Percentiles rank a stretch among this genome's conserved stretches.
Evolutionary conservation across 2,329 filamentous ascomycete species (phyloP).

Genomic region (Alternaria metachromatica): DNA sequence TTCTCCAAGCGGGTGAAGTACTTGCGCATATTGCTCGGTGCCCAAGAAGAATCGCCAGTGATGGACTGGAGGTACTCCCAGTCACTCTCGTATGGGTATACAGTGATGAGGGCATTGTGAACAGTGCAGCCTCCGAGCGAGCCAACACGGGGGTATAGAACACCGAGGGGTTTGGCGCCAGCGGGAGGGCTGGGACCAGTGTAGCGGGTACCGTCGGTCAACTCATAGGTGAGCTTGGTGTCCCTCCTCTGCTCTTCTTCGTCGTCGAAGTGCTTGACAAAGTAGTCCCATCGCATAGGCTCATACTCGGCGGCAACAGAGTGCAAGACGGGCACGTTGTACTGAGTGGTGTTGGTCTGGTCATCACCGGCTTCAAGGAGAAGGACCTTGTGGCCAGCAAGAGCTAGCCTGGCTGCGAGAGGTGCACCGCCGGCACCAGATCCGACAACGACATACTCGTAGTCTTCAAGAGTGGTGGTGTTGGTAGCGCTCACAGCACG

Average conservation of each 20-base stretch:
- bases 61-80: conserved; percentile 63
- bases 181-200: conserved; percentile 60
- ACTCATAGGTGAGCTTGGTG: conserved; percentile 60
- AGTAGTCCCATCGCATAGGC: conserved; percentile 66
- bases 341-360: conserved; percentile 55
- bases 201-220: conserved; percentile 49
- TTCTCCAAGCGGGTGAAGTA: conserved; percentile 63
- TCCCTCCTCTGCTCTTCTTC: conserved; percentile 58
- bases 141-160: conserved; percentile 63
- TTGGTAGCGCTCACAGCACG: conserved; percentile 20
- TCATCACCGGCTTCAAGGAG: conserved; percentile 67
- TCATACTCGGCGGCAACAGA: conserved; percentile 62
- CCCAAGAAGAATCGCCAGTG: conserved; percentile 66
- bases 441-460: conserved; percentile 68
- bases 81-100: conserved; percentile 64
- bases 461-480: conserved; percentile 38
- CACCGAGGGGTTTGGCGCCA: conserved; percentile 59
- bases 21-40: conserved; percentile 65
- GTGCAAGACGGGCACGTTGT: conserved; percentile 60
- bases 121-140: conserved; percentile 63
- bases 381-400: conserved; percentile 63
- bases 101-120: conserved; percentile 66
- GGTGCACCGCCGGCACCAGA: conserved; percentile 66
- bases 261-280: conserved; percentile 65
- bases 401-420: conserved; percentile 63